phyloP scores from a whole-genome alignment of 805 yeast species.

The Pichia nanzhaoensis region DNA sequence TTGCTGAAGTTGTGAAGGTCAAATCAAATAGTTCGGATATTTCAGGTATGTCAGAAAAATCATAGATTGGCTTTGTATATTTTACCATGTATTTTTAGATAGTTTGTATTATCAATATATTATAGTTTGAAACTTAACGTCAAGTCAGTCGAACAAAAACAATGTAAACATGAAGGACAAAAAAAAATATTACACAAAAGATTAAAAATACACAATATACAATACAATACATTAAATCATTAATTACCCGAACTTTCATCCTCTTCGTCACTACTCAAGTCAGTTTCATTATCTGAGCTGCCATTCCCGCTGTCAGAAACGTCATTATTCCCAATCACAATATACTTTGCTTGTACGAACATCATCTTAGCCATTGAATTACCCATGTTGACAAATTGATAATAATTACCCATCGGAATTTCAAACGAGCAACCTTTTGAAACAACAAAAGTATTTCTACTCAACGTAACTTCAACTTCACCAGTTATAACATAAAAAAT shows the following conservation, averaged over 20 bases:
- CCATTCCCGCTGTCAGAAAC: slow-evolving; percentile 23
- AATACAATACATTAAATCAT: not conserved
- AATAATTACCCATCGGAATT: slow-evolving; percentile 71
- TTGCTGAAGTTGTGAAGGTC: slow-evolving; percentile 2
- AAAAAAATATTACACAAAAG: not conserved
- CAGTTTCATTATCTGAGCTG: slow-evolving; percentile 14
- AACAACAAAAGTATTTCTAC: slow-evolving; percentile 52
- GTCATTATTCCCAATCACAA: slow-evolving; percentile 27
- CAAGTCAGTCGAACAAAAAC: not conserved
- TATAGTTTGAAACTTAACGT: not conserved
- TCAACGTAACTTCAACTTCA: slow-evolving; percentile 56
- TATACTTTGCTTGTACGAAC: slow-evolving; percentile 62
- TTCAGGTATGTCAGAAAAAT: too few relatives aligned
- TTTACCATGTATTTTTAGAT: too few relatives aligned
- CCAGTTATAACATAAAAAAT: slow-evolving; percentile 75
- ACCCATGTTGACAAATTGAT: slow-evolving; percentile 61
- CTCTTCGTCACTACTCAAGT: slow-evolving; percentile 15
- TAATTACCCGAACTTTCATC: not conserved
- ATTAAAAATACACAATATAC: not conserved
- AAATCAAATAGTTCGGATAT: not conserved
- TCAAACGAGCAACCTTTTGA: slow-evolving; percentile 72
- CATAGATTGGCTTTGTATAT: too few relatives aligned
- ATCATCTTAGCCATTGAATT: slow-evolving; percentile 53
- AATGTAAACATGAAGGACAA: not conserved
- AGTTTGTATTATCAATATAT: not conserved